A percentile compares a stretch with the other conserved stretches of the same genome.
Evolutionary conservation across 805 yeast genomes (phyloP).

Genomic region (Pichia scutulata): DNA sequence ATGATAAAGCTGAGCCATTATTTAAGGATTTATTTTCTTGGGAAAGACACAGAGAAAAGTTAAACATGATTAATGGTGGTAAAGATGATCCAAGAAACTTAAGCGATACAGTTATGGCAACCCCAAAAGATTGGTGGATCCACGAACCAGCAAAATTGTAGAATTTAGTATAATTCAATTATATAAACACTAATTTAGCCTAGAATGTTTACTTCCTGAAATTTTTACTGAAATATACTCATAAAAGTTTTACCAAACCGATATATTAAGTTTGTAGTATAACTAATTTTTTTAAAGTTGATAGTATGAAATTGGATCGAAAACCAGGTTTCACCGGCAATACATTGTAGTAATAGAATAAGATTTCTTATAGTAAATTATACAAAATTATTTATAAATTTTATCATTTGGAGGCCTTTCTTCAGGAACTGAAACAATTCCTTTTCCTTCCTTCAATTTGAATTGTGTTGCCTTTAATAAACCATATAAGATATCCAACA

Average conservation of each 20-base stretch:
- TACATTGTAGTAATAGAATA: too few relatives aligned
- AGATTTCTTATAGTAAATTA: not conserved
- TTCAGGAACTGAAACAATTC: slow-evolving; percentile 37
- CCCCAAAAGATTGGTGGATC: slow-evolving; percentile 20
- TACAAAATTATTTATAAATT: slow-evolving; percentile 8
- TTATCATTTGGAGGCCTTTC: slow-evolving; percentile 28
- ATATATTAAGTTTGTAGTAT: too few relatives aligned
- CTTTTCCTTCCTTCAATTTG: slow-evolving; percentile 49
- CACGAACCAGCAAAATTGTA: slow-evolving; percentile 9
- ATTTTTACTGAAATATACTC: too few relatives aligned
- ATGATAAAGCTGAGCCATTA: slow-evolving; percentile 11
- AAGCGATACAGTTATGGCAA: slow-evolving; percentile 19
- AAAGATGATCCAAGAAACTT: slow-evolving; percentile 23
- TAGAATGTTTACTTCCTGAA: too few relatives aligned
- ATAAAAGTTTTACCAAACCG: too few relatives aligned
- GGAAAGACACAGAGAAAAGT: slow-evolving; percentile 20
- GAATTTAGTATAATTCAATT: not conserved
- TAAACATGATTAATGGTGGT: slow-evolving; percentile 21
- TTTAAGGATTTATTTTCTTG: slow-evolving; percentile 20
- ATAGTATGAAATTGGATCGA: too few relatives aligned
- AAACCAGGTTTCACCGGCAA: too few relatives aligned
- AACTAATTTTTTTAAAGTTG: too few relatives aligned
- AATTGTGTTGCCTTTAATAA: slow-evolving; percentile 57
- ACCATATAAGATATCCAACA: slow-evolving; percentile 47
- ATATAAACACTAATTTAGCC: not conserved